These are phyloP conservation scores for Chrysanthemum lavandulifolium DNA, from an alignment of 129 eudicot genomes.

Conservation along the genomic window DNA sequence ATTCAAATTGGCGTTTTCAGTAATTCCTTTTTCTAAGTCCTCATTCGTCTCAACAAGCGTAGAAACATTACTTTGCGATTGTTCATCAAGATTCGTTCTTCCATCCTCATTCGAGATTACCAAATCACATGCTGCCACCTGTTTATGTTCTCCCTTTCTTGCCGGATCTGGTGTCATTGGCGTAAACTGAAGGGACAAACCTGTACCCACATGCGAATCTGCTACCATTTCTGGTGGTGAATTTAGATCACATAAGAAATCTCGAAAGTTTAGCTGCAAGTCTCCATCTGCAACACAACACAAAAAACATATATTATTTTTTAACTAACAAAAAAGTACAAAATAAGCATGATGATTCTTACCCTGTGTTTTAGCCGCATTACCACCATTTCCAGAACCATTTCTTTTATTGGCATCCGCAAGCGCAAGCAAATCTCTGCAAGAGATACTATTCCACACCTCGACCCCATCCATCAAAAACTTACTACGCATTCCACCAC, in stretches of 20 bases:
- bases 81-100: conserved; percentile 26
- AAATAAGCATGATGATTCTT: conserved; percentile 10
- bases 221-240: conserved; percentile 28
- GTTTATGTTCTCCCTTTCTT: conserved; percentile 20
- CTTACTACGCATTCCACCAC: conserved; percentile 5
- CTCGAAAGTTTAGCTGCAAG: conserved; percentile 11
- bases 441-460: conserved; percentile 28
- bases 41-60: conserved; percentile 44
- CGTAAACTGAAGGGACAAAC: conserved; percentile 33
- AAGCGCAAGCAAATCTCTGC: conserved; percentile 52
- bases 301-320: background rate
- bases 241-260: conserved; percentile 42
- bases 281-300: conserved; percentile 35
- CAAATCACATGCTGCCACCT: conserved; percentile 18
- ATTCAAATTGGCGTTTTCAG: conserved; percentile 42
- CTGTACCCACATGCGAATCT: conserved; percentile 20
- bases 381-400: conserved; percentile 12
- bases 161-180: conserved; percentile 62
- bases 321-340: background rate
- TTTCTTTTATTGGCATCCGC: conserved; percentile 30
- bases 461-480: conserved; percentile 29
- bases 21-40: conserved; percentile 48
- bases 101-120: conserved; percentile 16
- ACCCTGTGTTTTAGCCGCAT: conserved; percentile 5
- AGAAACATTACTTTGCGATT: conserved; percentile 34